These are phyloP conservation scores for Pachyrhizus erosus DNA, from an alignment of 306 rosid genomes.

Conservation along the genomic window DNA sequence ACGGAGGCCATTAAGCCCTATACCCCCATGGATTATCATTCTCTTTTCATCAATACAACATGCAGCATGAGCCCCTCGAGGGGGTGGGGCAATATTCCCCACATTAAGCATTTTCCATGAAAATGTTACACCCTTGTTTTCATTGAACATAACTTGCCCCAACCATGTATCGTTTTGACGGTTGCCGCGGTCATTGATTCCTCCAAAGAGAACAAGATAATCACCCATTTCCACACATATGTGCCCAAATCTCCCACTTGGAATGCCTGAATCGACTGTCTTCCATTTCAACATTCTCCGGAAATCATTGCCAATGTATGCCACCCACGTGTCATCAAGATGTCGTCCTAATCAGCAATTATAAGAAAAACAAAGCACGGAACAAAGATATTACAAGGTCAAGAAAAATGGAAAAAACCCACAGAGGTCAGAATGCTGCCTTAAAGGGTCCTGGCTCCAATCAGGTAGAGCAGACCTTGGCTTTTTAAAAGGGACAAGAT, in stretches of 20 bases:
- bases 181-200: conserved; percentile 85
- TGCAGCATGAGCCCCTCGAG: conserved; percentile 90
- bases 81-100: conserved; percentile 67
- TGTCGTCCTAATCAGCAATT: conserved; percentile 71
- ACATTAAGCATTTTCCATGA: conserved; percentile 80
- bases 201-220: conserved; percentile 85
- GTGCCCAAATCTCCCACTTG: conserved; percentile 97
- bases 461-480: background rate
- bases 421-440: too few relatives aligned
- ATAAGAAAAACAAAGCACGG: background rate
- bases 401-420: conserved; percentile 21
- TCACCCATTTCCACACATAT: conserved; percentile 71
- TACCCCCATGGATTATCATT: conserved; percentile 93
- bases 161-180: conserved; percentile 96
- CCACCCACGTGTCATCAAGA: conserved; percentile 95
- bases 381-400: conserved; percentile 6
- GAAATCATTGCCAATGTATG: conserved; percentile 65
- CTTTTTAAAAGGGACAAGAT: background rate
- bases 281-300: conserved; percentile 70
- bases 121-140: conserved; percentile 57
- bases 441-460: background rate
- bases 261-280: conserved; percentile 74
- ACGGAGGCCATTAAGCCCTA: conserved; percentile 72
- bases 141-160: conserved; percentile 64
- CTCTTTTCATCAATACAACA: conserved; percentile 68